A percentile compares a stretch with the other conserved stretches of the same genome.
These are phyloP conservation scores for Cichorium intybus DNA, from an alignment of 140 eudicot genomes.

Conservation along the genomic window DNA sequence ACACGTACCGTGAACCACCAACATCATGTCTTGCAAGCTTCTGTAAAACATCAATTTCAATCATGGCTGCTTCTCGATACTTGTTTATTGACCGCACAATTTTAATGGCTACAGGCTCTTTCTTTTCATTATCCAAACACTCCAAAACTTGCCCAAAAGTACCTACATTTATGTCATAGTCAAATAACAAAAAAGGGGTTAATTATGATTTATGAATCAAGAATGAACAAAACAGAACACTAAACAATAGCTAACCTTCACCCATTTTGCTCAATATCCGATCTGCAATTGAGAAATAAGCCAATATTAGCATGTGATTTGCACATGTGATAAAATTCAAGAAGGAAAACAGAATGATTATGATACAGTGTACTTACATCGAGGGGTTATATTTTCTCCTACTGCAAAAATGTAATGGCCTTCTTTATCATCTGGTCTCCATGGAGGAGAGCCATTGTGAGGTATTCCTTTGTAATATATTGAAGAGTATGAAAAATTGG, in stretches of 20 bases:
- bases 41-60: constrained; percentile 86
- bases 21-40: constrained; percentile 82
- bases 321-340: background rate
- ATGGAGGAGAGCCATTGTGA: constrained; percentile 82
- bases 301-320: background rate
- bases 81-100: constrained; percentile 76
- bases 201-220: background rate
- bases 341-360: background rate
- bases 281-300: constrained; percentile 53
- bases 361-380: constrained; percentile 57
- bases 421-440: constrained; percentile 92
- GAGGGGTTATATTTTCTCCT: constrained; percentile 87
- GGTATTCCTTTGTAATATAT: constrained; percentile 78
- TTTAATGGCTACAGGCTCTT: constrained; percentile 91
- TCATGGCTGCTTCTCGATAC: constrained; percentile 98
- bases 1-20: constrained; percentile 82
- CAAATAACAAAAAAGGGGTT: background rate
- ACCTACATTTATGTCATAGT: constrained; percentile 42
- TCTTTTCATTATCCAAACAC: constrained; percentile 83
- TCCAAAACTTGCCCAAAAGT: constrained; percentile 97
- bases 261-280: constrained; percentile 97
- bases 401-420: constrained; percentile 81
- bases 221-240: too few relatives aligned
- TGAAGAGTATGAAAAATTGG: constrained; percentile 72
- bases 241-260: constrained; percentile 66